phyloP scores from a whole-genome alignment of 2,329 filamentous ascomycete genomes.

The Capronia coronata region DNA sequence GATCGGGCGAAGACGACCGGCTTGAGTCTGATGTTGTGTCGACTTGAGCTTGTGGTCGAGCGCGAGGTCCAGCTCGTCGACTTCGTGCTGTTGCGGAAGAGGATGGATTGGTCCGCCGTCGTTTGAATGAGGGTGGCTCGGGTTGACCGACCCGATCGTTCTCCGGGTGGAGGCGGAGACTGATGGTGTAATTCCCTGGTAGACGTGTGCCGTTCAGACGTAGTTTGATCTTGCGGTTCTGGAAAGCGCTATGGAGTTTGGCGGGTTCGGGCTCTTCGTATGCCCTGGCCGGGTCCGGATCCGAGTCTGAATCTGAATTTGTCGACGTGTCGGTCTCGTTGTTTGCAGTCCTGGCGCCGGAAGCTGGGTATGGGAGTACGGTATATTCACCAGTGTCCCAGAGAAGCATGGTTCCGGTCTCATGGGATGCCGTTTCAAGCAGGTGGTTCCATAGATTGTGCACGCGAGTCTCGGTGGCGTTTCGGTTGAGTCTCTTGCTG shows the following conservation, averaged over 20 bases:
- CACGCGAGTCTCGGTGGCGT: conserved; percentile 57
- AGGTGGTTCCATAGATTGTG: conserved; percentile 60
- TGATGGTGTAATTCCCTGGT: conserved; percentile 49
- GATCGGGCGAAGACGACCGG: neutral
- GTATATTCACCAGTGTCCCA: conserved; percentile 59
- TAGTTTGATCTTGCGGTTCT: conserved; percentile 51
- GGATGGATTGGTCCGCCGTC: conserved; percentile 17
- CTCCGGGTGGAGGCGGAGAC: conserved; percentile 46
- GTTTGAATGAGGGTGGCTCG: conserved; percentile 26
- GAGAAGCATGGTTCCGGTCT: conserved; percentile 54
- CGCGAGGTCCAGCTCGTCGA: no score
- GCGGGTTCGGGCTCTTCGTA: conserved; percentile 31
- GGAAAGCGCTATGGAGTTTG: conserved; percentile 50
- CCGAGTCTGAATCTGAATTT: conserved; percentile 30
- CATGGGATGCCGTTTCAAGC: conserved; percentile 50
- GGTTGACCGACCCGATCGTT: conserved; percentile 37
- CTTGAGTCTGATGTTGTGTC: conserved; percentile 13
- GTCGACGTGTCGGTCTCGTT: neutral
- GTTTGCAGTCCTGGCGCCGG: conserved; percentile 27
- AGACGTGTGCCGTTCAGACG: conserved; percentile 50
- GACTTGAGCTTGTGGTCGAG: neutral
- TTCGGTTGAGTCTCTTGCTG: conserved; percentile 48
- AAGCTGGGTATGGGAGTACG: conserved; percentile 43
- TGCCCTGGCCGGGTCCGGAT: conserved; percentile 20
- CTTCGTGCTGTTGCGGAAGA: conserved; percentile 18